A percentile compares a stretch with the other conserved stretches of the same genome.
These are phyloP conservation scores for Penicillium daleae DNA, from an alignment of 495 filamentous ascomycete genomes.

Conservation along the genomic window DNA sequence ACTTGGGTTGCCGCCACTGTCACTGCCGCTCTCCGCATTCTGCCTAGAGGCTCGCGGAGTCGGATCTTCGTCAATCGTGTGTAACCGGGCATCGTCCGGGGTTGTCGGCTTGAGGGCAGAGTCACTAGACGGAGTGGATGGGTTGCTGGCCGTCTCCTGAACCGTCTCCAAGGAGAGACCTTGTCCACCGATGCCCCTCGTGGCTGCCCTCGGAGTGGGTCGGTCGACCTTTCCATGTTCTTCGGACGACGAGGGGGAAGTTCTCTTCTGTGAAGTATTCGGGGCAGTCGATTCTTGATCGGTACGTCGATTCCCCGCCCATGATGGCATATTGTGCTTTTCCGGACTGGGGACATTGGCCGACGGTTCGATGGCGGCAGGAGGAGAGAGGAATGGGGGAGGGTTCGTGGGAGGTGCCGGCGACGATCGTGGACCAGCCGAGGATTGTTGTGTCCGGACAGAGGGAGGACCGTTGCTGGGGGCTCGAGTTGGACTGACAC, in stretches of 20 bases:
- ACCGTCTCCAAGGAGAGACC: conserved; percentile 85
- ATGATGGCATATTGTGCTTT: conserved; percentile 65
- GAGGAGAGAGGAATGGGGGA: conserved; percentile 52
- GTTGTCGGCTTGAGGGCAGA: conserved; percentile 39
- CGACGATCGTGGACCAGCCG: conserved; percentile 61
- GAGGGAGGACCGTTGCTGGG: conserved; percentile 44
- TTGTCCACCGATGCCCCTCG: conserved; percentile 66
- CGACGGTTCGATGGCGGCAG: conserved; percentile 54
- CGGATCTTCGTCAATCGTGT: conserved; percentile 47
- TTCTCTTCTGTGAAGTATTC: conserved; percentile 51
- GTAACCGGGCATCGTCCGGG: conserved; percentile 39
- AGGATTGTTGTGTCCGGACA: conserved; percentile 51
- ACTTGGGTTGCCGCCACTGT: conserved; percentile 53
- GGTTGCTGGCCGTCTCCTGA: conserved; percentile 80
- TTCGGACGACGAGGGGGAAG: conserved; percentile 33
- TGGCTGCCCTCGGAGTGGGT: conserved; percentile 42
- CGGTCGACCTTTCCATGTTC: conserved; percentile 41
- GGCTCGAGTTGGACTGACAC: conserved; percentile 61
- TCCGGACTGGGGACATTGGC: conserved; percentile 63
- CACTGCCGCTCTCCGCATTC: conserved; percentile 51
- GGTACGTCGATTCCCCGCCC: conserved; percentile 54
- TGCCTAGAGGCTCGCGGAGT: conserved; percentile 40
- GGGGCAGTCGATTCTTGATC: conserved; percentile 43
- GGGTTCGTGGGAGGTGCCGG: conserved; percentile 67
- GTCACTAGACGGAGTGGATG: conserved; percentile 68